A percentile compares a stretch with the other conserved stretches of the same genome.
phyloP scores from a whole-genome alignment of 305 asterid species.

The Lippia alba region DNA sequence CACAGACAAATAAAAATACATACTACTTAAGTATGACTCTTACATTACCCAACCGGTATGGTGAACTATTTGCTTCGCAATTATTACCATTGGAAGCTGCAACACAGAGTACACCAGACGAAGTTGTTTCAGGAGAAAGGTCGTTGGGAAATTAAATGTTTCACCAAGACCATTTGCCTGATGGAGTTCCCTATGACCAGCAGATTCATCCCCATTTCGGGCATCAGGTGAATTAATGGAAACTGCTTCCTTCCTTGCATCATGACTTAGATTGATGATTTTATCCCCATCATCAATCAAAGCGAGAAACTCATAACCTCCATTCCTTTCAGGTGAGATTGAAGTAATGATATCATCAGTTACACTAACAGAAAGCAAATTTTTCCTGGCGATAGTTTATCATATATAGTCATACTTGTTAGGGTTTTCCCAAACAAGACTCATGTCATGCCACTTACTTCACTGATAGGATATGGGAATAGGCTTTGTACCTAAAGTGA shows the following conservation, averaged over 20 bases:
- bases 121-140: constrained; percentile 38
- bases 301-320: constrained; percentile 34
- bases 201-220: constrained; percentile 47
- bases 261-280: constrained; percentile 33
- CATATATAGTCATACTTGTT: constrained; percentile 77
- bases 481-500: constrained; percentile 58
- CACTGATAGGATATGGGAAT: constrained; percentile 42
- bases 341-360: constrained; percentile 49
- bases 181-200: constrained; percentile 40
- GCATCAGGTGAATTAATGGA: constrained; percentile 29
- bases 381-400: constrained; percentile 66
- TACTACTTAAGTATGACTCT: constrained; percentile 37
- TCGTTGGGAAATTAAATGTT: constrained; percentile 30
- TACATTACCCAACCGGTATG: constrained; percentile 54
- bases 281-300: constrained; percentile 44
- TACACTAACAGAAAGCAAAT: constrained; percentile 44
- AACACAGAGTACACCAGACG: constrained; percentile 43
- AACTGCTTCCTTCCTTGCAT: constrained; percentile 37
- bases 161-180: constrained; percentile 44
- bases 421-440: constrained; percentile 73
- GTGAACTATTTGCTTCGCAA: constrained; percentile 44
- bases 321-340: constrained; percentile 43
- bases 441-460: constrained; percentile 77
- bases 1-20: constrained; percentile 23
- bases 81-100: constrained; percentile 43